Conservation (phyloP, 2,329 filamentous ascomycete species). For the Anthostomella pinea region DNA sequence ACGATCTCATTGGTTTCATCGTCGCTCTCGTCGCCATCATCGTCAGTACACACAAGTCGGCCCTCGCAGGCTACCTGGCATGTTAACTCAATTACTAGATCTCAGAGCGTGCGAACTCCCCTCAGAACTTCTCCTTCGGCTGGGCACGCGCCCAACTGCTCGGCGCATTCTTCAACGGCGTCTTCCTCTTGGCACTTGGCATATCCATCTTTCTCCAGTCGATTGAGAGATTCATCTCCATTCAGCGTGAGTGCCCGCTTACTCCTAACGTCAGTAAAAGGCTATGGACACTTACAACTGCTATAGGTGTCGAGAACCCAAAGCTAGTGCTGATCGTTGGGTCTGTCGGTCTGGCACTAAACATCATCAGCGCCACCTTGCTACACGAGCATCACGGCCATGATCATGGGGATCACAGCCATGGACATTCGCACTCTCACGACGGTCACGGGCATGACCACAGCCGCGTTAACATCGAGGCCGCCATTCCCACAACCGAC, state of each 20-base stretch:
- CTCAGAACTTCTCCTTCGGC: constrained; percentile 65
- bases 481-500: constrained; percentile 18
- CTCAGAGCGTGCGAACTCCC: constrained; percentile 53
- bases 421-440: constrained; percentile 6
- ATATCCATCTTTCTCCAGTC: constrained; percentile 72
- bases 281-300: constrained; percentile 4
- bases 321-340: constrained; percentile 68
- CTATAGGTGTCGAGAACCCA: constrained; percentile 60
- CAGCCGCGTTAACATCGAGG: constrained; percentile 31
- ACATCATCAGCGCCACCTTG: constrained; percentile 63
- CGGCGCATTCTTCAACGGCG: constrained; percentile 78
- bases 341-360: constrained; percentile 62
- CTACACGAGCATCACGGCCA: constrained; percentile 54
- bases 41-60: constrained; percentile 42
- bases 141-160: constrained; percentile 73
- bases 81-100: constrained; percentile 40
- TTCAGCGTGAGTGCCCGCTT: constrained; percentile 44
- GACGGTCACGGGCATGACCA: constrained; percentile 37
- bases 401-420: constrained; percentile 23
- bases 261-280: not conserved
- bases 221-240: constrained; percentile 64
- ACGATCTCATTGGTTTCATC: constrained; percentile 67
- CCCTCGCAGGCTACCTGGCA: not conserved
- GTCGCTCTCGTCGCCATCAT: constrained; percentile 64
- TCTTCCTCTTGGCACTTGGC: constrained; percentile 68